phyloP scores from a whole-genome alignment of 1,284 basidiomycete species.

The Naganishia sp. region DNA sequence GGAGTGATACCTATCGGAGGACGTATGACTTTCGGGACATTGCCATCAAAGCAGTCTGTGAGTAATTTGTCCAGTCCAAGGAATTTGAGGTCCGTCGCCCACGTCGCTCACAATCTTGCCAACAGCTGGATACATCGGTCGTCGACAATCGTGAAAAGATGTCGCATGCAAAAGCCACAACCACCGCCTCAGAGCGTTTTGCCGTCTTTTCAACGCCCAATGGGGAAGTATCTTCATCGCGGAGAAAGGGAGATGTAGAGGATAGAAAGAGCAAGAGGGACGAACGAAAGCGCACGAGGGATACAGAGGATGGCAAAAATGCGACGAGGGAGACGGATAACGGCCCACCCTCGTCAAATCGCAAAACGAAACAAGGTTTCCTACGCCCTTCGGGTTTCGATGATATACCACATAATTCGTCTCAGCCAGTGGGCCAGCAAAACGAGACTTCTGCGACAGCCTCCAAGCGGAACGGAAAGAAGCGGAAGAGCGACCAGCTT shows the following conservation, averaged over 20 bases:
- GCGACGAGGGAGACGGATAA: neutral
- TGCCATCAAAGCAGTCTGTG: conserved; percentile 17
- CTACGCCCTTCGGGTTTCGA: neutral
- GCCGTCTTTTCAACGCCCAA: conserved; percentile 4
- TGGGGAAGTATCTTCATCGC: neutral
- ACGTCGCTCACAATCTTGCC: neutral
- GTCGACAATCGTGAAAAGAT: conserved; percentile 14
- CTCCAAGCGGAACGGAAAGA: conserved; percentile 16
- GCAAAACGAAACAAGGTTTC: conserved; percentile 3
- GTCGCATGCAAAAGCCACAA: conserved; percentile 16
- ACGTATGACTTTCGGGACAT: conserved; percentile 14
- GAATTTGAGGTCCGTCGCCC: neutral
- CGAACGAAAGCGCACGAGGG: neutral
- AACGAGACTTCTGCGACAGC: neutral
- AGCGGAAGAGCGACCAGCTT: conserved; percentile 17
- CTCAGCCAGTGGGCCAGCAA: neutral
- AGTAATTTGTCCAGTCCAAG: neutral
- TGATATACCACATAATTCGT: neutral
- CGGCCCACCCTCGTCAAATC: neutral
- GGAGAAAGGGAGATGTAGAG: neutral
- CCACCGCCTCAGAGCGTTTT: conserved; percentile 14
- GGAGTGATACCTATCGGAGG: conserved; percentile 2
- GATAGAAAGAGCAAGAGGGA: neutral
- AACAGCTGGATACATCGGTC: conserved; percentile 19
- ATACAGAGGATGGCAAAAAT: neutral